Evolutionary conservation across 805 yeast species (phyloP), one percentile per base, ranked within the genome.

Genomic region (Lachancea mirantina): DNA sequence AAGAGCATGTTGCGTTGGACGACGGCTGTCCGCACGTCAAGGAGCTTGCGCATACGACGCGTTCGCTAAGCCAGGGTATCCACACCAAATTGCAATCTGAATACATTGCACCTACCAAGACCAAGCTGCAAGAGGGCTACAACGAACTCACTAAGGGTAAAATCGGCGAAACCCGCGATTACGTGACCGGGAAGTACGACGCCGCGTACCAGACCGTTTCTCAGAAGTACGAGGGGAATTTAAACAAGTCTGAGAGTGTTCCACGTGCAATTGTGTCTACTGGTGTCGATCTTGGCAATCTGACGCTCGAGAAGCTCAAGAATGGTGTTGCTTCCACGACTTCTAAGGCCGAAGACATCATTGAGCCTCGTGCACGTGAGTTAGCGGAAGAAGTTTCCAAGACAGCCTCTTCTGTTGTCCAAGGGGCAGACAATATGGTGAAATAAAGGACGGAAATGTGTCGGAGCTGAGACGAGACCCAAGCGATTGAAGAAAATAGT

Each of bases 251-350:
- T 18, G 56, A 52, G 23, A 50, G 52, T 23, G 46, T 56, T 10
- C 60, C 61, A 21, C 47, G 48, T 15, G 61, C 61, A 4, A 35
- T 56, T 13, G 46, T 53, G 8, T 41, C 51, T 17, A 56, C 61
- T 3, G 58, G 61, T 15, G 38, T 47, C 16, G 59, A 56, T 15
- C 32, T 56, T 14, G 57, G 56, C 35, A 42, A 42, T 15, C 19
- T 42, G 28, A 55, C 60, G 6, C 26, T 55, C 2, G 53, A 48
- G 23, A 54, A 50, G 34, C 29, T 55, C 14, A 53, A 48, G 34
- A 26, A 10, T 22, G 39, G 39, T 5, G 26, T 27, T 19, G 34
- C 39, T n/a, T 11, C 31, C 13, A 29, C 38, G 6, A 36, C 23
- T 3, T 34, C 41, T 35, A 30, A 28, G 14, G 25, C 37, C 6